These are phyloP conservation scores for Tilletiaria anomala DNA, from an alignment of 1,284 basidiomycete species.

Conservation along the genomic window DNA sequence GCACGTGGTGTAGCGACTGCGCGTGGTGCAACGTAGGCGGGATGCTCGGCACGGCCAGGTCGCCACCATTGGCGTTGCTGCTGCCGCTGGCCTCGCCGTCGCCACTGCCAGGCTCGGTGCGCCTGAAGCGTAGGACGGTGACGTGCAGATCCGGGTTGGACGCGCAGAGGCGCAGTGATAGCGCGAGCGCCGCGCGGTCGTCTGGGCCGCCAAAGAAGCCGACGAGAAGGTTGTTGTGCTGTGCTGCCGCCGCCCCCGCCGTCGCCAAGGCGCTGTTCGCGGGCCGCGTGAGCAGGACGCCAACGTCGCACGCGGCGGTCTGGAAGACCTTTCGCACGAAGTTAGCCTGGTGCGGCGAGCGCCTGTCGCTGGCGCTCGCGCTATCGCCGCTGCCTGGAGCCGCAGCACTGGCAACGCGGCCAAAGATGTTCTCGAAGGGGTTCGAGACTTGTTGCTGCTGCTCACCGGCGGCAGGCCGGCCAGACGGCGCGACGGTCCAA, in stretches of 20 bases:
- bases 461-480: constrained; percentile 1
- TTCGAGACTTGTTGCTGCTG: constrained; percentile 12
- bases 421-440: constrained; percentile 24
- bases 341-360: constrained; percentile 42
- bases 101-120: constrained; percentile 7
- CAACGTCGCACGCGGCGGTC: constrained; percentile 46
- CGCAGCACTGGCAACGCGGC: constrained; percentile 48
- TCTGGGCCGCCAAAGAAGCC: constrained; percentile 79
- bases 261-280: constrained; percentile 10
- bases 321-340: constrained; percentile 67
- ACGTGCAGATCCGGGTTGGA: constrained; percentile 16
- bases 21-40: constrained; percentile 28
- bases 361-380: constrained; percentile 38
- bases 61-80: constrained; percentile 2
- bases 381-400: constrained; percentile 46
- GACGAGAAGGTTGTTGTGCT: constrained; percentile 54
- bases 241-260: constrained; percentile 30
- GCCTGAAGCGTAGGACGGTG: constrained; percentile 15
- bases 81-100: background rate
- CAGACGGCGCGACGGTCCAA: constrained; percentile 48
- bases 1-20: constrained; percentile 6
- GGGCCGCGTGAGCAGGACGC: constrained; percentile 60
- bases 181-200: constrained; percentile 60
- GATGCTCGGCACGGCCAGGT: constrained; percentile 11
- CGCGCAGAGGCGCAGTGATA: constrained; percentile 13